These are phyloP conservation scores for Pseudomassariella vexata DNA, from an alignment of 2,329 filamentous ascomycete genomes.

Conservation along the genomic window DNA sequence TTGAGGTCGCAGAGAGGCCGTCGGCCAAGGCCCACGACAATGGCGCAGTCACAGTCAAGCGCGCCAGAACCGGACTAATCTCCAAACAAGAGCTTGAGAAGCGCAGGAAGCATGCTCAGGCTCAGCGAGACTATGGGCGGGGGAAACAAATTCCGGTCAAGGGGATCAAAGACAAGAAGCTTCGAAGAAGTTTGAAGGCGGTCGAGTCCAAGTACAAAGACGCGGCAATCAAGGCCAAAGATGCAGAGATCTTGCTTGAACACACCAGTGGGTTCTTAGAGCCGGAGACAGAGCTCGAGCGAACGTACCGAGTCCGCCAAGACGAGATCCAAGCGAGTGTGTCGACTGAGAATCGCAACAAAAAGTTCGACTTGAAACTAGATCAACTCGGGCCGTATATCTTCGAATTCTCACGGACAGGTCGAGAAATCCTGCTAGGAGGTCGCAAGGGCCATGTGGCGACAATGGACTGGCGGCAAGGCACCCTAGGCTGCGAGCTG, in stretches of 20 bases:
- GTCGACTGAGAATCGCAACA: constrained; percentile 79
- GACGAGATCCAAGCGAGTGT: constrained; percentile 74
- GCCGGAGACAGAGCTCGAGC: constrained; percentile 79
- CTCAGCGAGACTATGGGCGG: constrained; percentile 76
- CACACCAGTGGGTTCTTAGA: constrained; percentile 82
- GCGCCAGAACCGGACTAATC: constrained; percentile 44
- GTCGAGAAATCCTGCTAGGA: constrained; percentile 75
- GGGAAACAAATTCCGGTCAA: constrained; percentile 70
- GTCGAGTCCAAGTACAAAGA: constrained; percentile 80
- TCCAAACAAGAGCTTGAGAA: constrained; percentile 46
- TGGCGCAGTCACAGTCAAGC: constrained; percentile 45
- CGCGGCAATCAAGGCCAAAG: constrained; percentile 79
- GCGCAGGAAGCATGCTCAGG: constrained; percentile 50
- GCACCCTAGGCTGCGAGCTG: constrained; percentile 65
- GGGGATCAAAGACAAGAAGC: constrained; percentile 80
- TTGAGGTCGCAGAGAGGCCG: constrained; percentile 24
- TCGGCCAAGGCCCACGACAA: constrained; percentile 37
- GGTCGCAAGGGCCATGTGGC: constrained; percentile 93
- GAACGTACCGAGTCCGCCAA: constrained; percentile 89
- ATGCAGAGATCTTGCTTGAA: constrained; percentile 91
- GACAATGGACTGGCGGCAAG: constrained; percentile 62
- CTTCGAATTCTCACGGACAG: constrained; percentile 85
- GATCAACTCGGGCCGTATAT: constrained; percentile 80
- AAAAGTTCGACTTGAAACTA: constrained; percentile 84
- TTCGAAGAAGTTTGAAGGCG: constrained; percentile 70